Evolutionary conservation across 1,284 basidiomycete genomes (phyloP), one percentile per base, ranked within the genome.

Genomic region (Vanrija sp.): DNA sequence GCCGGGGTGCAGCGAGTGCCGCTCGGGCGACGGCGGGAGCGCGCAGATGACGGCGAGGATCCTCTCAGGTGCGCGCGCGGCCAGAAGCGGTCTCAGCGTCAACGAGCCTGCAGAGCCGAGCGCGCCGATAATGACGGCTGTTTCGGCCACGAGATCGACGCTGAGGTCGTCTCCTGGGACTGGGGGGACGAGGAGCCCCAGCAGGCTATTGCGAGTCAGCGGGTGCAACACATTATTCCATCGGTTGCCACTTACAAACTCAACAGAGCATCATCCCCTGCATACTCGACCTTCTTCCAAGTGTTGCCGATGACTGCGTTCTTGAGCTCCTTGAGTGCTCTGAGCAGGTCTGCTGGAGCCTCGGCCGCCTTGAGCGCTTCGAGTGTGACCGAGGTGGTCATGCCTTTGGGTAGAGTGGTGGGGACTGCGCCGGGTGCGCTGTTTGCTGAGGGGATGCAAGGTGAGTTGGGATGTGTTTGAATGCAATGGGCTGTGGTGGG

Each of bases 291-390:
- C 63, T 76, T 76, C 57, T 68, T 72, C 67, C 66, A 66, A 1
- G 69, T 71, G 57, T 75, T 76, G 18, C 75, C 75, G 38, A 76
- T 75, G 53, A 76, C 63, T 22, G 63, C 59, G 58, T 76, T 75
- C 65, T 76, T 76, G 47, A 75, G 65, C 25, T 69, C 66, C 51
- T 74, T 76, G 49, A 76, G 65, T 14, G 54, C 49, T 6, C 35
- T 36, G 20, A 75, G 55, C 14, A 67, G 63, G 6, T 65, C 62
- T 7, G 23, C 45, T 7, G 51, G 51, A 20, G 42, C 41, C 1
- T 42, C 23, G 18, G 52, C 50, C 16, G 42, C 41, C 18, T 36
- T 38, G 36, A 61, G 53, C 36, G 53, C 50, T 45, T 54, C 46
- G 3, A 59, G 45, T 18, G 53, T 52, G 10, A 41, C 35, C 35